phyloP scores from a whole-genome alignment of 2,329 filamentous ascomycete genomes.

The Scorias spongiosa region DNA sequence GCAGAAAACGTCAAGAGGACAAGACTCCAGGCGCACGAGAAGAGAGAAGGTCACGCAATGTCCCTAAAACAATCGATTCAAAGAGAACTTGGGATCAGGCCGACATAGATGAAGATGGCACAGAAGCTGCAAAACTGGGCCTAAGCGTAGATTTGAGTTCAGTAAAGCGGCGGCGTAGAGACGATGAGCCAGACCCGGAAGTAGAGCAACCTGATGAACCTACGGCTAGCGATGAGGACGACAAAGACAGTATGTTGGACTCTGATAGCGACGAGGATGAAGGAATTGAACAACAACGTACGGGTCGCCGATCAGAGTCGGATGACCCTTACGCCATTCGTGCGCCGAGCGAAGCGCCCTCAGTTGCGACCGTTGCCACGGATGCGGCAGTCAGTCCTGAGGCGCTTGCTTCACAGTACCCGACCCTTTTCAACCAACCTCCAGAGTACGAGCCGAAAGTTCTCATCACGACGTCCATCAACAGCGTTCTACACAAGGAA shows the following conservation, averaged over 20 bases:
- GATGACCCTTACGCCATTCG: conserved; percentile 10
- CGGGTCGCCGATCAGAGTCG: conserved; percentile 6
- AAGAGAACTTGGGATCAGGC: conserved; percentile 73
- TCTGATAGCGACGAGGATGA: conserved; percentile 37
- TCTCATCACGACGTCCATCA: conserved; percentile 78
- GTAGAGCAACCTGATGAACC: conserved; percentile 29
- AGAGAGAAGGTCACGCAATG: conserved; percentile 60
- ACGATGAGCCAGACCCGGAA: conserved; percentile 13
- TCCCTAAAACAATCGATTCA: conserved; percentile 66
- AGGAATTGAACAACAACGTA: conserved; percentile 30
- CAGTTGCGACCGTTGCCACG: conserved; percentile 40
- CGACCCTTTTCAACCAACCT: conserved; percentile 41
- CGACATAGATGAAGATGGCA: conserved; percentile 27
- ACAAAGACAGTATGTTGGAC: conserved; percentile 69
- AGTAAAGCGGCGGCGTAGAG: conserved; percentile 29
- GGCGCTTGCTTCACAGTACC: conserved; percentile 45
- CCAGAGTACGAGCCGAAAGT: conserved; percentile 54
- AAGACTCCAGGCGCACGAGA: conserved; percentile 63
- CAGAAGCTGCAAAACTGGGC: conserved; percentile 20
- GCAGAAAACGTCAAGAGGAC: conserved; percentile 69
- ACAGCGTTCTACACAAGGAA: conserved; percentile 75
- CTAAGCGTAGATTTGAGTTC: conserved; percentile 30
- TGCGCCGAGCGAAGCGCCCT: conserved; percentile 31
- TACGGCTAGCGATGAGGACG: conserved; percentile 31
- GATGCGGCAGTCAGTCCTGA: conserved; percentile 47